These are phyloP conservation scores for Sequoia sempervirens DNA, from an alignment of 75 land plant species.

Conservation along the genomic window DNA sequence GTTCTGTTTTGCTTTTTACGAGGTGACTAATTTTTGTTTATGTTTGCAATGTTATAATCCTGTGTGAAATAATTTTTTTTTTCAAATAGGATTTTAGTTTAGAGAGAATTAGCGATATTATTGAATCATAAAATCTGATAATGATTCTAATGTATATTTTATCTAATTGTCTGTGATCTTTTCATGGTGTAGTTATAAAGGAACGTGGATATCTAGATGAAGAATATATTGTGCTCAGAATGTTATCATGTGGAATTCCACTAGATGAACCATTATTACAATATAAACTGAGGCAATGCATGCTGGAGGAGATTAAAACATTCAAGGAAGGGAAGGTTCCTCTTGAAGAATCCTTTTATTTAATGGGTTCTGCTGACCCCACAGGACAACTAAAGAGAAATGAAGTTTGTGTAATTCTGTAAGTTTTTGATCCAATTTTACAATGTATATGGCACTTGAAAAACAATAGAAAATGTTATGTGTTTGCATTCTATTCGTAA, in stretches of 20 bases:
- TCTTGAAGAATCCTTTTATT: constrained; percentile 51
- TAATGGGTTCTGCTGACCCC: constrained; percentile 92
- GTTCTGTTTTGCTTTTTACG: neutral
- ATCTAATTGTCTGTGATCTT: neutral
- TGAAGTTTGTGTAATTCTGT: constrained; percentile 84
- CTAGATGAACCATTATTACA: constrained; percentile 67
- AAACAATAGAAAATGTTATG: neutral
- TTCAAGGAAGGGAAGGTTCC: constrained; percentile 56
- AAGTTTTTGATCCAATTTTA: constrained; percentile 24
- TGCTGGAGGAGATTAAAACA: constrained; percentile 27
- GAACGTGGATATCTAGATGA: constrained; percentile 31
- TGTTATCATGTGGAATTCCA: constrained; percentile 73
- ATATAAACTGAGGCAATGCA: constrained; percentile 25
- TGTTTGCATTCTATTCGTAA: neutral
- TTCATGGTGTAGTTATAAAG: constrained; percentile 25
- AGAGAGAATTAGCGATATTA: neutral
- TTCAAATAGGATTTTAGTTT: neutral
- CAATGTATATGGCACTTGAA: neutral
- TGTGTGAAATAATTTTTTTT: too few species aligned
- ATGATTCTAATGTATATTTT: neutral
- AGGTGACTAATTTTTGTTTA: neutral
- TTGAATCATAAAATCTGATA: too few species aligned
- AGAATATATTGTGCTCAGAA: constrained; percentile 24
- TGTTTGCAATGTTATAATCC: neutral
- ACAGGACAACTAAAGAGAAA: constrained; percentile 48